Evolutionary conservation across 768 basidiomycete species (phyloP), one percentile per base, ranked within the genome.

Genomic region (Floccularia luteovirens): DNA sequence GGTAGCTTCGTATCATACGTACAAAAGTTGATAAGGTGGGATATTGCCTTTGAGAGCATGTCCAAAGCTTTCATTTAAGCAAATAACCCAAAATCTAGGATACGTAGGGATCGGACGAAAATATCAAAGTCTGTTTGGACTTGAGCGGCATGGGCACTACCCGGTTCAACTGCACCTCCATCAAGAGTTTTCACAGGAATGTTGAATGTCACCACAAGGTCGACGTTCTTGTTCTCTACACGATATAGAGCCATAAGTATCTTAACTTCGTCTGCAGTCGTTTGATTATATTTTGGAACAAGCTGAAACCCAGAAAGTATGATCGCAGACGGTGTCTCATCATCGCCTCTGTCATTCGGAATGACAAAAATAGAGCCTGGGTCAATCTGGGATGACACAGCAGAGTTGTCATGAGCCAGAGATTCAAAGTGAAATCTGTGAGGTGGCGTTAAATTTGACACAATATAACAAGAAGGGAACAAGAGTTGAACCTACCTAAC

Each of bases 381-480:
- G 14, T 69, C 43, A 14, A 91, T 69, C 17, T 56, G 54, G 7
- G 65, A 61, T 7, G 69, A 69, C 30, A 59, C 47, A 4, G 94
- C 89, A 17, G 72, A 65, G 54, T 96, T 98, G 62, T 98, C 96
- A 51, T 94, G 79, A 10, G 92, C 93, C 31, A 98, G 61, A 1
- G 91, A 83, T 39, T 79, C 72, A 48, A 96, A 96, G 63, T 96
- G 93, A 52, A 83, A 91, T 58, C 94, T 99, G 7, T 12, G 8
- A 8, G 20, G n/a, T n/a, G 16, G 14, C 27, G 27, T 8, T 28
- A 17, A 34, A 17, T 19, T 34, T 12, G 16, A 14, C 7, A 34
- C n/a, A 34, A 41, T 36, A 28, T 14, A 1, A 35, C 25, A 35
- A 30, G 42, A 33, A 11, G 31, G 40, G 13, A 24, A 24, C n/a